These are phyloP conservation scores for Fraxinus americana DNA, from an alignment of 257 asterid species.

Conservation along the genomic window DNA sequence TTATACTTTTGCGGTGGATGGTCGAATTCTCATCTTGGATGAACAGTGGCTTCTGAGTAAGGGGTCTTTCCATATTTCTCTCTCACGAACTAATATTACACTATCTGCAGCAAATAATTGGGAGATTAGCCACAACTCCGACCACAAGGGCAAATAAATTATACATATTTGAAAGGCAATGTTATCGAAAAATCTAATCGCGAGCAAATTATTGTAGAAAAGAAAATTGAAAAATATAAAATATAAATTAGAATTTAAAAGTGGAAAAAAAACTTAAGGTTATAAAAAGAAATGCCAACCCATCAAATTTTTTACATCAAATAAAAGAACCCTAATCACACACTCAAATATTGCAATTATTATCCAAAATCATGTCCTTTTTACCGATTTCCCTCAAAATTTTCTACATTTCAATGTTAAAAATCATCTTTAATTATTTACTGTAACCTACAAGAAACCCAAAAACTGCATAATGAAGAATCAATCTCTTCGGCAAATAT, in stretches of 20 bases:
- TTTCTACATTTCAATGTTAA: background rate
- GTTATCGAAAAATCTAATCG: background rate
- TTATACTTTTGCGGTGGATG: constrained; percentile 48
- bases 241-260: background rate
- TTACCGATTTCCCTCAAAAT: background rate
- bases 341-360: background rate
- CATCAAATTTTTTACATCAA: background rate
- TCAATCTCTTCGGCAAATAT: background rate
- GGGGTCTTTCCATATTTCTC: constrained; percentile 59
- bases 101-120: constrained; percentile 12
- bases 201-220: background rate
- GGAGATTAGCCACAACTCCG: constrained; percentile 5
- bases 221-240: background rate
- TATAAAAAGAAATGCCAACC: background rate
- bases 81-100: constrained; percentile 20
- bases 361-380: background rate
- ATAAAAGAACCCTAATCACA: background rate
- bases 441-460: background rate
- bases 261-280: background rate
- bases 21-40: constrained; percentile 62
- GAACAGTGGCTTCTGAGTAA: constrained; percentile 53
- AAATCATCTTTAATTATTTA: too few relatives aligned
- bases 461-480: background rate
- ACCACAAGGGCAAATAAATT: background rate
- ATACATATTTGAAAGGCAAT: background rate